These are phyloP conservation scores for Daldinia childiae DNA, from an alignment of 495 filamentous ascomycete genomes.

Conservation along the genomic window DNA sequence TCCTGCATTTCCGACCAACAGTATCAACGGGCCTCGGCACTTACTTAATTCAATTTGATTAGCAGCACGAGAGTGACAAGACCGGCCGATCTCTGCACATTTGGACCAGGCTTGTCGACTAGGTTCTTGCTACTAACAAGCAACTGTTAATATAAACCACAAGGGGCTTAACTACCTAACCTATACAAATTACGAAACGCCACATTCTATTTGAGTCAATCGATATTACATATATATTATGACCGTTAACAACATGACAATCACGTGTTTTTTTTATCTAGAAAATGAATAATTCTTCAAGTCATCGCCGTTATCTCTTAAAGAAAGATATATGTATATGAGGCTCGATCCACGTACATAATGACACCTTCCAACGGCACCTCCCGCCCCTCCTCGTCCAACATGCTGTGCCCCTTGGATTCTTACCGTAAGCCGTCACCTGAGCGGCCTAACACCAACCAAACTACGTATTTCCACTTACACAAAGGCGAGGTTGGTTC, in stretches of 20 bases:
- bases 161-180: too few relatives aligned
- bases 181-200: background rate
- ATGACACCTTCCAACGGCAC: conserved; percentile 28
- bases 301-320: background rate
- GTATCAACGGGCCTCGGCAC: background rate
- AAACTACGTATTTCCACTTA: conserved; percentile 7
- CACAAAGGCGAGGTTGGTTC: background rate
- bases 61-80: background rate
- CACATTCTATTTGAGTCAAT: background rate
- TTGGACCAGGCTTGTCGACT: conserved; percentile 5
- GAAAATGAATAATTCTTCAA: background rate
- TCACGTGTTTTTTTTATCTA: background rate
- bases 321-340: conserved; percentile 21
- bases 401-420: conserved; percentile 32
- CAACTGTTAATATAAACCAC: background rate
- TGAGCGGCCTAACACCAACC: conserved; percentile 20
- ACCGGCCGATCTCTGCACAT: conserved; percentile 4
- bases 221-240: background rate
- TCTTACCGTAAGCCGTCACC: conserved; percentile 31
- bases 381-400: conserved; percentile 29
- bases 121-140: background rate
- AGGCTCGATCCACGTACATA: conserved; percentile 36
- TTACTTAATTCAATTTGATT: conserved; percentile 6
- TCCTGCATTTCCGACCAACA: conserved; percentile 21
- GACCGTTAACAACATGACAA: background rate